phyloP scores from a whole-genome alignment of 305 asterid species.

The Caryopteris hybrid region DNA sequence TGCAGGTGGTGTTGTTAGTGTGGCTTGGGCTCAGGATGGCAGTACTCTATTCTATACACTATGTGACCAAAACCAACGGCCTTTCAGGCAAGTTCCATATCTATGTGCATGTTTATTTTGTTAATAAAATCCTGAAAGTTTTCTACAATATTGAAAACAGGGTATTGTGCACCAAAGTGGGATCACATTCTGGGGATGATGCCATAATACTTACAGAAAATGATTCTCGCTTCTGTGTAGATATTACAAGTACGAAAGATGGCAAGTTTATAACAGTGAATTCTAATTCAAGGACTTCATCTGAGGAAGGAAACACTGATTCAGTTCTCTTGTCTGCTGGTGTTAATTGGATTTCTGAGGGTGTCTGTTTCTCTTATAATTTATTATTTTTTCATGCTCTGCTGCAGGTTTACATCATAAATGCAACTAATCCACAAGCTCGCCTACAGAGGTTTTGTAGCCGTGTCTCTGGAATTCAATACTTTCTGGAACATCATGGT shows the following conservation, averaged over 20 bases:
- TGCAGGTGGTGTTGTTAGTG: slow-evolving; percentile 79
- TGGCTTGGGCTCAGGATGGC: slow-evolving; percentile 89
- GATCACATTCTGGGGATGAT: slow-evolving; percentile 45
- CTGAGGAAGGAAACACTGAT: slow-evolving; percentile 83
- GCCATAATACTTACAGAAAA: slow-evolving; percentile 55
- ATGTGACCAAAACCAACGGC: slow-evolving; percentile 78
- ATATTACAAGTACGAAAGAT: slow-evolving; percentile 89
- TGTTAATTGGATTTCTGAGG: not conserved
- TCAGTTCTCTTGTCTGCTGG: slow-evolving; percentile 28
- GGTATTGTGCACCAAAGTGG: slow-evolving; percentile 58
- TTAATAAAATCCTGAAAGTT: not conserved
- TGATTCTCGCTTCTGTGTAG: slow-evolving; percentile 83
- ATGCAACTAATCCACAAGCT: slow-evolving; percentile 42
- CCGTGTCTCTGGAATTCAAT: slow-evolving; percentile 81
- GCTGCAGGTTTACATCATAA: slow-evolving; percentile 76
- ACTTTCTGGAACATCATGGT: slow-evolving; percentile 78
- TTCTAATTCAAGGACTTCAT: slow-evolving; percentile 96
- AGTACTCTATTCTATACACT: slow-evolving; percentile 69
- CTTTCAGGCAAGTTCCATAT: slow-evolving; percentile 61
- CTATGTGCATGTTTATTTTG: slow-evolving; percentile 15
- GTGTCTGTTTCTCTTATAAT: not conserved
- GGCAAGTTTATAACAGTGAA: slow-evolving; percentile 89
- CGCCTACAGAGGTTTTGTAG: slow-evolving; percentile 62
- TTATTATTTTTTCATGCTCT: slow-evolving; percentile 22
- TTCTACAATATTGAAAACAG: slow-evolving; percentile 40